Conservation (phyloP, 106 monocot species). For the Dioscorea alata region DNA sequence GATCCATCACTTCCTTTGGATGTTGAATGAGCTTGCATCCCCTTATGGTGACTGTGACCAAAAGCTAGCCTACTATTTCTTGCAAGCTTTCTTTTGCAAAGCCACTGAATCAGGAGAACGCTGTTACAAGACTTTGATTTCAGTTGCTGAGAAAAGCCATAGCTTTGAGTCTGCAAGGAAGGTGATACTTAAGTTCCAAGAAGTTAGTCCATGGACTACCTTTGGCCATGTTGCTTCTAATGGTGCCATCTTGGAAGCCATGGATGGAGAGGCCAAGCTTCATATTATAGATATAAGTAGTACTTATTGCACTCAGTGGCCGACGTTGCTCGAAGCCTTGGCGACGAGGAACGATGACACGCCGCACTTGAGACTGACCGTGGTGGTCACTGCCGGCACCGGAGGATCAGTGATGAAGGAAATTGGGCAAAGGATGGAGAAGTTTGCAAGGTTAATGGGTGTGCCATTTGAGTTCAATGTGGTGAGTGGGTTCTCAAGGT, state of each 20-base stretch:
- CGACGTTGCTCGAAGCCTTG: slow-evolving; percentile 35
- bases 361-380: slow-evolving; percentile 37
- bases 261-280: slow-evolving; percentile 37
- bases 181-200: slow-evolving; percentile 50
- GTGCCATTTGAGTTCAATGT: slow-evolving; percentile 47
- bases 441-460: slow-evolving; percentile 55
- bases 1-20: slow-evolving; percentile 38
- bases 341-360: slow-evolving; percentile 42
- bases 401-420: slow-evolving; percentile 36
- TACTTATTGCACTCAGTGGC: slow-evolving; percentile 58
- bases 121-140: slow-evolving; percentile 22
- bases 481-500: slow-evolving; percentile 2
- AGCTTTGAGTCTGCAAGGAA: slow-evolving; percentile 39
- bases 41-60: slow-evolving; percentile 46
- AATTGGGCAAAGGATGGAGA: slow-evolving; percentile 47
- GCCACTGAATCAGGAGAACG: slow-evolving; percentile 28
- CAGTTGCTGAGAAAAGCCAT: slow-evolving; percentile 26
- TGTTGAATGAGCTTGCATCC: slow-evolving; percentile 42
- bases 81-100: slow-evolving; percentile 45
- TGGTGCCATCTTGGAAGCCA: slow-evolving; percentile 39
- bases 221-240: slow-evolving; percentile 54
- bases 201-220: slow-evolving; percentile 53
- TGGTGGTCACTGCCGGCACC: slow-evolving; percentile 8
- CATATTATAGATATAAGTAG: slow-evolving; percentile 53
- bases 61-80: slow-evolving; percentile 32